Evolutionary conservation across 139 green algal species (phyloP).

Genomic region (Chlorella sp.): DNA sequence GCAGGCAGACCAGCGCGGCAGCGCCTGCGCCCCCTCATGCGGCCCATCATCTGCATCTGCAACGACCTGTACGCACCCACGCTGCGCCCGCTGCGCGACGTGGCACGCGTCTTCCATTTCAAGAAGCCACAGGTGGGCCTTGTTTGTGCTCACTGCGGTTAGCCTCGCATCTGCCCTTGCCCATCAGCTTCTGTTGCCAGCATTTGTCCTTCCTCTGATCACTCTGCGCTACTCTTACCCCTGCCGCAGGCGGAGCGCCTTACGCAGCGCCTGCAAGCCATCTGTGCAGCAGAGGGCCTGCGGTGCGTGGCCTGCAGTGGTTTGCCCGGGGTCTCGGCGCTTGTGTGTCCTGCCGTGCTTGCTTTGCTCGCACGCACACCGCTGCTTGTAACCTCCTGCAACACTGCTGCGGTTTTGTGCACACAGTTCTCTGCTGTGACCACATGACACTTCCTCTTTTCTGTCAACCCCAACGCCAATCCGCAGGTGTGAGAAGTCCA

Average conservation of each 20-base stretch:
- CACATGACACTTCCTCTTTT: too few relatives aligned
- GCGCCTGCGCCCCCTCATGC: conserved; percentile 55
- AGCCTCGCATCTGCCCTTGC: too few relatives aligned
- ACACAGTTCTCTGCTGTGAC: too few relatives aligned
- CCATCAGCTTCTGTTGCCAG: background rate
- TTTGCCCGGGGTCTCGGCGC: too few relatives aligned
- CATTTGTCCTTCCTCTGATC: background rate
- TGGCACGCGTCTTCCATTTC: conserved; percentile 84
- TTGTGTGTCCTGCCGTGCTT: too few relatives aligned
- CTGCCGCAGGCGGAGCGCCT: conserved; percentile 51
- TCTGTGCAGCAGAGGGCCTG: conserved; percentile 52
- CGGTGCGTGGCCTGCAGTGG: background rate
- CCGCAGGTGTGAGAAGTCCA: conserved; percentile 48
- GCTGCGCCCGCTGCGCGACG: conserved; percentile 85
- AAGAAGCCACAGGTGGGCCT: conserved; percentile 38
- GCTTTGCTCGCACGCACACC: too few relatives aligned
- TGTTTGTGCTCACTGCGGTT: too few relatives aligned
- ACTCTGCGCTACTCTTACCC: background rate
- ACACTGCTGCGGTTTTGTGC: too few relatives aligned
- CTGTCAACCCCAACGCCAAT: too few relatives aligned
- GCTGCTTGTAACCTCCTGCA: too few relatives aligned
- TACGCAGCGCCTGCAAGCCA: conserved; percentile 42
- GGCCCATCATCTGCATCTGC: conserved; percentile 96
- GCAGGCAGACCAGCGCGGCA: conserved; percentile 18
- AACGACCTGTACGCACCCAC: conserved; percentile 96